Evolutionary conservation across 805 yeast species (phyloP).

Genomic region (Diddensiella transvaalensis): DNA sequence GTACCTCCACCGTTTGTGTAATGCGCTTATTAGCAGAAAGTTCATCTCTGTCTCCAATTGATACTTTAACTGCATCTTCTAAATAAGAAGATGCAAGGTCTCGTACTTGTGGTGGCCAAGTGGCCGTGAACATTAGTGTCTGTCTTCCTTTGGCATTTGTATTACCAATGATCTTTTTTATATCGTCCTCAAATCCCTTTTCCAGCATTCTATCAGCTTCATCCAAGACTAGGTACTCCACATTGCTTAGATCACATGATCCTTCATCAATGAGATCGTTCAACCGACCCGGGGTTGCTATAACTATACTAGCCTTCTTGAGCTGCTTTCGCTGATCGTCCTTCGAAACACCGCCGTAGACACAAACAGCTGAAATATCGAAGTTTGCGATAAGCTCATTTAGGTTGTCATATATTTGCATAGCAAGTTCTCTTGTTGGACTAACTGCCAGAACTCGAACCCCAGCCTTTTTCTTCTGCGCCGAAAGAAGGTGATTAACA

Average conservation of each 20-base stretch:
- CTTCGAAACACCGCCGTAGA: conserved; percentile 97
- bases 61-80: conserved; percentile 81
- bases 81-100: conserved; percentile 83
- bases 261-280: conserved; percentile 89
- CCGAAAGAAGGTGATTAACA: conserved; percentile 57
- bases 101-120: conserved; percentile 99
- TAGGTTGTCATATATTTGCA: conserved; percentile 86
- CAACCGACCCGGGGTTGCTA: conserved; percentile 98
- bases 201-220: conserved; percentile 99
- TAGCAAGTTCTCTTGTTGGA: conserved; percentile 96
- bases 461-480: conserved; percentile 39
- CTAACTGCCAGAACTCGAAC: conserved; percentile 80
- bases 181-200: conserved; percentile 97
- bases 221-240: conserved; percentile 82
- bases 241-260: conserved; percentile 60
- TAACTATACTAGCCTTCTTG: conserved; percentile 60
- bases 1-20: conserved; percentile 88
- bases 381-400: conserved; percentile 56
- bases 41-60: conserved; percentile 93
- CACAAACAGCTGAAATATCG: conserved; percentile 69
- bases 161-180: conserved; percentile 73
- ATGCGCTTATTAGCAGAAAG: conserved; percentile 91
- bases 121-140: conserved; percentile 98
- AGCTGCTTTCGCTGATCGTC: conserved; percentile 79
- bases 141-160: conserved; percentile 56